Conservation (phyloP, 306 rosid genomes). For the Dalbergia oliveri region DNA sequence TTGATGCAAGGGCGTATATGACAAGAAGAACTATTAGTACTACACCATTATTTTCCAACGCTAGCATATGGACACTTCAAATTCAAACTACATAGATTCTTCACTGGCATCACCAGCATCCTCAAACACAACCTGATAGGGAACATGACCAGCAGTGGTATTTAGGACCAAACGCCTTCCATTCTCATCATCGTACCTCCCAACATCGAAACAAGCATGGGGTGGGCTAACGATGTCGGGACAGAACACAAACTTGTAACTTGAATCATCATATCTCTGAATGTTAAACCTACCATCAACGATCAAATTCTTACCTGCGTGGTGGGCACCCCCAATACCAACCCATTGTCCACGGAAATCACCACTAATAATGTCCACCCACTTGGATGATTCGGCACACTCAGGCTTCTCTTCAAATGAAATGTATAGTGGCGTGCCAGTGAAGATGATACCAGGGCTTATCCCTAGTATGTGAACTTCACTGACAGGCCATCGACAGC, state of each 20-base stretch:
- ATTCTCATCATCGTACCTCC: not conserved
- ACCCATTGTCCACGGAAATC: not conserved
- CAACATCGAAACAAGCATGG: not conserved
- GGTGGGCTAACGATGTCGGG: not conserved
- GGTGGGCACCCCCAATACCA: constrained; percentile 37
- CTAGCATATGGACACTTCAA: not conserved
- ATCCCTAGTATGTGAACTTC: not conserved
- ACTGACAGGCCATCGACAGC: not conserved
- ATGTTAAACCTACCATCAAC: not conserved
- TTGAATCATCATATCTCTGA: not conserved
- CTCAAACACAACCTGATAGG: constrained; percentile 21
- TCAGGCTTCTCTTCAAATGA: not conserved
- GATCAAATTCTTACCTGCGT: not conserved
- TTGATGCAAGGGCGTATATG: too few species aligned
- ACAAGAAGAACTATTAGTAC: not conserved
- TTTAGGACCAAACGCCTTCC: constrained; percentile 11
- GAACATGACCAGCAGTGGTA: too few species aligned
- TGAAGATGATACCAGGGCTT: constrained; percentile 8
- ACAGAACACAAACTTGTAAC: constrained; percentile 37
- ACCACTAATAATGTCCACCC: not conserved
- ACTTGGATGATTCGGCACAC: constrained; percentile 31
- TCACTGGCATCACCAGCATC: not conserved
- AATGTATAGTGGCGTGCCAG: not conserved
- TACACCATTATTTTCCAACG: not conserved
- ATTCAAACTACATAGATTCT: not conserved